These are phyloP conservation scores for Prunella vulgaris DNA, from an alignment of 257 asterid species.

Conservation along the genomic window DNA sequence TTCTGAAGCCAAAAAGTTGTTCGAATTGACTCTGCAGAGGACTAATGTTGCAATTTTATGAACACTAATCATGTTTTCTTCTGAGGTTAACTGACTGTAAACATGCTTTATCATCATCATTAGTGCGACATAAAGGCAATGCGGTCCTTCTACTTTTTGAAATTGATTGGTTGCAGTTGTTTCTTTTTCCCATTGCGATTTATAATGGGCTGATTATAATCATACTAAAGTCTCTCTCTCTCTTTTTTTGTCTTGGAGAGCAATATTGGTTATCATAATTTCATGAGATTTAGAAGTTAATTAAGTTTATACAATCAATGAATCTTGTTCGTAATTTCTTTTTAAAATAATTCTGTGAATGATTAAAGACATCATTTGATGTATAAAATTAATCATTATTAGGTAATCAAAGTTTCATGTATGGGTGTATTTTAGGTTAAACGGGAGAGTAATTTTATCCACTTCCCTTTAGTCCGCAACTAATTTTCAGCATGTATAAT, in stretches of 20 bases:
- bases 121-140: slow-evolving; percentile 7
- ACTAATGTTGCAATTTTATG: slow-evolving; percentile 27
- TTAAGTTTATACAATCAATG: not conserved
- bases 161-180: slow-evolving; percentile 5
- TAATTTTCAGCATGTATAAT: too few relatives aligned
- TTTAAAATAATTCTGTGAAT: not conserved
- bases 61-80: slow-evolving; percentile 23
- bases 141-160: not conserved
- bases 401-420: too few relatives aligned
- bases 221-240: not conserved
- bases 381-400: not conserved
- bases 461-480: too few relatives aligned
- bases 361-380: not conserved
- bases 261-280: not conserved
- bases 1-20: slow-evolving; percentile 32
- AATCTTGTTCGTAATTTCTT: not conserved
- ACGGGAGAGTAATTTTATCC: too few relatives aligned
- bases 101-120: slow-evolving; percentile 31
- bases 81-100: not conserved
- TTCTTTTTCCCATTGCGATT: not conserved
- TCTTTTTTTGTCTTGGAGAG: too few relatives aligned
- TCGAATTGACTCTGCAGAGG: slow-evolving; percentile 27
- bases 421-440: too few relatives aligned
- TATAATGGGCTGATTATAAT: not conserved
- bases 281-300: not conserved